phyloP scores from a whole-genome alignment of 441 rosid genomes.

The Bocquillonia castaneifolia region DNA sequence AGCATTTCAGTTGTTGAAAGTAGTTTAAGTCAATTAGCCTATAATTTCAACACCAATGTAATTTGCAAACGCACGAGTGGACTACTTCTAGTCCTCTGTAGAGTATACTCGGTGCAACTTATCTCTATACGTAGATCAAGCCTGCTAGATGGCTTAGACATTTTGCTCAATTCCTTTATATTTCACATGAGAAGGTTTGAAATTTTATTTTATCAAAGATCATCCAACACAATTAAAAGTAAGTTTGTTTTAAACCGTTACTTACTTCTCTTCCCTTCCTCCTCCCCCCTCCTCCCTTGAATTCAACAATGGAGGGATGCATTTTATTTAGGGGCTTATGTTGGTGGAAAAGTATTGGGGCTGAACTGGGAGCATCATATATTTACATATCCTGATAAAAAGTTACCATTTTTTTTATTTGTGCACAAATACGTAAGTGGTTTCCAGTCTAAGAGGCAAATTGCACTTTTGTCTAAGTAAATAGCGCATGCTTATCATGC shows the following conservation, averaged over 20 bases:
- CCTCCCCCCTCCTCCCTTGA: not conserved
- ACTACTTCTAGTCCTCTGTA: not conserved
- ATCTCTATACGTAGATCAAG: not conserved
- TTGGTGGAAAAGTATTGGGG: not conserved
- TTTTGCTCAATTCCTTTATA: not conserved
- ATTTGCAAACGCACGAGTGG: conserved; percentile 3
- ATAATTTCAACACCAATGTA: not conserved
- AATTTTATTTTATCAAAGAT: not conserved
- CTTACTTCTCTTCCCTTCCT: not conserved
- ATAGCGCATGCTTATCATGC: too few species aligned
- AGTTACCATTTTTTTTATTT: not conserved
- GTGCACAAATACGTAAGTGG: too few species aligned
- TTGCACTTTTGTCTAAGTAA: too few species aligned
- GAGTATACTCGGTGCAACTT: not conserved
- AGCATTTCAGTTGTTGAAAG: conserved; percentile 10
- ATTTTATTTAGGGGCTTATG: not conserved
- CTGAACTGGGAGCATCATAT: not conserved
- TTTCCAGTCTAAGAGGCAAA: too few species aligned
- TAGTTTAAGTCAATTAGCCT: not conserved
- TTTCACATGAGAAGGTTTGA: not conserved
- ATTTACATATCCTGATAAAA: too few species aligned
- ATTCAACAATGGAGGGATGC: not conserved
- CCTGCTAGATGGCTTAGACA: too few species aligned
- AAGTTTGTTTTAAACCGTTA: not conserved
- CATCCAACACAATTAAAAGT: not conserved